Conservation (phyloP, 2,329 filamentous ascomycete genomes). For the Claviceps citrina region DNA sequence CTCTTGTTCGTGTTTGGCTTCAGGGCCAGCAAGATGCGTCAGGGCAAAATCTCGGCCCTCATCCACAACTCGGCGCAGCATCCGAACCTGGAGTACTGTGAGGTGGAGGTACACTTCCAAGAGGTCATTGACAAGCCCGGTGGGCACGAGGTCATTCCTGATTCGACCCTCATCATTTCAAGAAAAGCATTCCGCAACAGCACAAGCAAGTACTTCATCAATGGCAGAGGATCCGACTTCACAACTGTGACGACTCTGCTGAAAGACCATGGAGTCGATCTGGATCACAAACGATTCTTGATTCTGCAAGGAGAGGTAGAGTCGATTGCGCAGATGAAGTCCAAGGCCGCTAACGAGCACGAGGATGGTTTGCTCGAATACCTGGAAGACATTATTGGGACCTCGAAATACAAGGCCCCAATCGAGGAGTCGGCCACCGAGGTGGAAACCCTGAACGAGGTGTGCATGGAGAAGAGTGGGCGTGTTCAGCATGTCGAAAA, state of each 20-base stretch:
- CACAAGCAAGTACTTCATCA: conserved; percentile 95
- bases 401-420: conserved; percentile 92
- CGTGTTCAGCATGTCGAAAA: conserved; percentile 97
- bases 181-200: conserved; percentile 95
- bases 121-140: conserved; percentile 81
- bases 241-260: conserved; percentile 79
- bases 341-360: conserved; percentile 87
- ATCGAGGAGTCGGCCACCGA: conserved; percentile 88
- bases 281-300: conserved; percentile 95
- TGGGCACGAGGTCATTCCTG: conserved; percentile 59
- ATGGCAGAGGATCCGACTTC: conserved; percentile 78
- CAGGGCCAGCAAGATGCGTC: conserved; percentile 96
- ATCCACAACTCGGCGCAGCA: conserved; percentile 91
- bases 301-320: conserved; percentile 97
- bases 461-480: conserved; percentile 86
- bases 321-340: conserved; percentile 97
- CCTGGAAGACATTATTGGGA: conserved; percentile 95
- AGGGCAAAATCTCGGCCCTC: conserved; percentile 92
- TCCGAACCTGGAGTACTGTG: conserved; percentile 76
- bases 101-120: conserved; percentile 92
- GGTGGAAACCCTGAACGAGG: conserved; percentile 83
- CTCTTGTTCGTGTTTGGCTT: conserved; percentile 98
- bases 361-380: conserved; percentile 95
- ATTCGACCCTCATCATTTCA: conserved; percentile 77
- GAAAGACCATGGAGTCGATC: conserved; percentile 74